Conservation (phyloP, 78 protist species). For the Cavenderia fasciculata region DNA sequence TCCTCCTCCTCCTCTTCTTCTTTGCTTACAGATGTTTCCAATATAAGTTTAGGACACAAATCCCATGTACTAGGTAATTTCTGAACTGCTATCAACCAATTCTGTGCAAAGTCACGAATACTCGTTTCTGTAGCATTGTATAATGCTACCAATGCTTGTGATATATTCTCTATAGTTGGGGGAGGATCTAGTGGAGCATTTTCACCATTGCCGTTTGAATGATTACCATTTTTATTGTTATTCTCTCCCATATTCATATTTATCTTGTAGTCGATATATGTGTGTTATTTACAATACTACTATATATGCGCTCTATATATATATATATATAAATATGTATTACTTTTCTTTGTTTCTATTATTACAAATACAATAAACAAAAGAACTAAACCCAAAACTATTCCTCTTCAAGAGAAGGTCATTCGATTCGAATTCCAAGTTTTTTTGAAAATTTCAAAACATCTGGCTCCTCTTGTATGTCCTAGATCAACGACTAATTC, state of each 20-base stretch:
- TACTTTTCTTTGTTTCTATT: too few relatives aligned
- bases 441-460: too few relatives aligned
- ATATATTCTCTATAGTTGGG: slow-evolving; percentile 48
- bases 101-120: slow-evolving; percentile 38
- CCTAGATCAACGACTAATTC: too few relatives aligned
- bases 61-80: slow-evolving; percentile 53
- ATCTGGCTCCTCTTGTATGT: too few relatives aligned
- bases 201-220: background rate
- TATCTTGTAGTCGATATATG: background rate
- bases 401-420: too few relatives aligned
- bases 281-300: background rate
- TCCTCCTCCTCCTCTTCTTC: too few relatives aligned
- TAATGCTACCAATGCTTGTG: slow-evolving; percentile 31
- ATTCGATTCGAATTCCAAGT: too few relatives aligned
- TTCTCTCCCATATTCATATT: background rate
- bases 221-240: too few relatives aligned
- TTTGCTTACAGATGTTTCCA: slow-evolving; percentile 31
- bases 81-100: slow-evolving; percentile 55
- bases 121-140: slow-evolving; percentile 19
- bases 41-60: slow-evolving; percentile 30
- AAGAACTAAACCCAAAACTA: too few relatives aligned
- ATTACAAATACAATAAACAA: too few relatives aligned
- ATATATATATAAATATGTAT: background rate
- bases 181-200: slow-evolving; percentile 7
- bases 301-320: background rate